A percentile compares a stretch with the other conserved stretches of the same genome.
phyloP scores from a whole-genome alignment of 2,329 filamentous ascomycete genomes.

The Colletotrichum sp. region DNA sequence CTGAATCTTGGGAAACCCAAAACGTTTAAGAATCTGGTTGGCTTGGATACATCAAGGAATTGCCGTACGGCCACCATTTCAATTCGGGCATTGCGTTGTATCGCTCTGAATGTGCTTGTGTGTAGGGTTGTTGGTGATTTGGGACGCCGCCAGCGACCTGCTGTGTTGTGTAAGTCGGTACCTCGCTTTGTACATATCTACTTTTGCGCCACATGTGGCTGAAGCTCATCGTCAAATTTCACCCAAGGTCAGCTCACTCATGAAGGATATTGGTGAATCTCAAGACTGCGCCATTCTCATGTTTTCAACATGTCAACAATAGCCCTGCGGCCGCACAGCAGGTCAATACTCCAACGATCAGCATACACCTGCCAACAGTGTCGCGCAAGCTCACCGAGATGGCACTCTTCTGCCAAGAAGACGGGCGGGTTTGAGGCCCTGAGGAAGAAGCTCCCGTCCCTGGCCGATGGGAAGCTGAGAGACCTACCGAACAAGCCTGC shows the following conservation, averaged over 20 bases:
- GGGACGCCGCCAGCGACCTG: background rate
- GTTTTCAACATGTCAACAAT: slow-evolving; percentile 9
- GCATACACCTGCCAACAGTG: background rate
- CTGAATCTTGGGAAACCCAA: background rate
- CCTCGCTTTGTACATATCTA: background rate
- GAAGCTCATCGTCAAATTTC: slow-evolving; percentile 21
- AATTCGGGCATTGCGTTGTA: background rate
- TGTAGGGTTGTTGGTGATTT: background rate
- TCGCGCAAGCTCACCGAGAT: background rate
- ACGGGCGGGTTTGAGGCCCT: slow-evolving; percentile 18
- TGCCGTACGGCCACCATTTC: background rate
- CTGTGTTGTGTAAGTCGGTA: background rate
- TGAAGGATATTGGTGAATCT: background rate
- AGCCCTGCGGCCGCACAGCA: slow-evolving; percentile 2
- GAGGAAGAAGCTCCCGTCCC: slow-evolving; percentile 20
- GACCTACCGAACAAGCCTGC: slow-evolving; percentile 57
- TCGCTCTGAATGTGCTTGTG: background rate
- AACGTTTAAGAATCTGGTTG: background rate
- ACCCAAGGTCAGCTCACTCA: slow-evolving; percentile 1
- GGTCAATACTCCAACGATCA: background rate
- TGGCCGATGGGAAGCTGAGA: slow-evolving; percentile 8
- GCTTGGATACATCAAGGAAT: background rate
- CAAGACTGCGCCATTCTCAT: background rate
- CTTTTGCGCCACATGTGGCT: slow-evolving; percentile 19
- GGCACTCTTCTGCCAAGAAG: slow-evolving; percentile 15